These are phyloP conservation scores for Teratosphaeria destructans DNA, from an alignment of 2,329 filamentous ascomycete genomes.

Conservation along the genomic window DNA sequence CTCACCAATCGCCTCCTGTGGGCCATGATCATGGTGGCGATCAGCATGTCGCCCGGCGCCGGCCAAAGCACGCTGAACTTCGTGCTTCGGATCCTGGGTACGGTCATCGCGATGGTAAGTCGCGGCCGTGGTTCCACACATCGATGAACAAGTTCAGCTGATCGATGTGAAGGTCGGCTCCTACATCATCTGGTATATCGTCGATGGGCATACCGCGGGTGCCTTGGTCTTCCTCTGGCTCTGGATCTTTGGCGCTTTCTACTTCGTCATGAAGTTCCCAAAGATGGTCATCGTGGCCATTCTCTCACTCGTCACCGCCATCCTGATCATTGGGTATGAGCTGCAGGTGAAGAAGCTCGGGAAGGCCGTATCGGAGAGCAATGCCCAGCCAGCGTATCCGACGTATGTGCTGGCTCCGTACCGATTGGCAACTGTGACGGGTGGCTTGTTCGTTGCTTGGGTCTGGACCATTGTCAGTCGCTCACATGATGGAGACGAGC, in stretches of 20 bases:
- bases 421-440: conserved; percentile 56
- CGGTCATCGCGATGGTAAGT: conserved; percentile 50
- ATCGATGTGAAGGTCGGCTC: conserved; percentile 37
- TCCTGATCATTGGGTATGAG: conserved; percentile 43
- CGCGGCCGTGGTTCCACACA: conserved; percentile 29
- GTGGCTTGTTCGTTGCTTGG: conserved; percentile 48
- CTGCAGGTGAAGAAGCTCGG: conserved; percentile 60
- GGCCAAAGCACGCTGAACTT: conserved; percentile 63
- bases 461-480: conserved; percentile 8
- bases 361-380: conserved; percentile 37
- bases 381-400: conserved; percentile 59
- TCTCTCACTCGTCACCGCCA: conserved; percentile 49
- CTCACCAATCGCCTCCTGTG: conserved; percentile 59
- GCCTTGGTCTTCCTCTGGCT: conserved; percentile 60
- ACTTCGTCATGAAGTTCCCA: conserved; percentile 56
- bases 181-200: conserved; percentile 68
- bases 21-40: conserved; percentile 64
- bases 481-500: not conserved
- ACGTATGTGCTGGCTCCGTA: conserved; percentile 62
- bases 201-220: conserved; percentile 49
- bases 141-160: not conserved
- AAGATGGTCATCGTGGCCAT: conserved; percentile 52
- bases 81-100: conserved; percentile 54
- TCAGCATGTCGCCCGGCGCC: conserved; percentile 58
- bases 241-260: conserved; percentile 54